A percentile compares a stretch with the other conserved stretches of the same genome.
Evolutionary conservation across 345 rosid species (phyloP).

Genomic region (Pugionium cornutum): DNA sequence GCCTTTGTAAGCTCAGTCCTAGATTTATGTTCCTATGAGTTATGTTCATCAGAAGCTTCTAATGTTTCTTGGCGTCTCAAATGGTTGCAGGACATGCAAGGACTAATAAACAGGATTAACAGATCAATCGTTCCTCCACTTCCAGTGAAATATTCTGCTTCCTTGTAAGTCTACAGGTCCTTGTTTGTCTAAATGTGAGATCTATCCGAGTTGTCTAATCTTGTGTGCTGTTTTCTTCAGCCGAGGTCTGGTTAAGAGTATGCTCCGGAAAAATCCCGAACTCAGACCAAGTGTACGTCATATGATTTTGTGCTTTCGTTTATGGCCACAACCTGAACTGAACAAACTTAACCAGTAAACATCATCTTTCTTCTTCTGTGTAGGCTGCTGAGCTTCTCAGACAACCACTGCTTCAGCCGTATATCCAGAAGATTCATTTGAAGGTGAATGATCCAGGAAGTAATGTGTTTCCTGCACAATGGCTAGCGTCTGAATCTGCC

Average conservation of each 20-base stretch:
- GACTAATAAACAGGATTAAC: slow-evolving; percentile 93
- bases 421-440: slow-evolving; percentile 66
- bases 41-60: slow-evolving; percentile 23
- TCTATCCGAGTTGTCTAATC: slow-evolving; percentile 16
- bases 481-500: slow-evolving; percentile 61
- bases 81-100: slow-evolving; percentile 93
- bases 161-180: slow-evolving; percentile 66
- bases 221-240: slow-evolving; percentile 44
- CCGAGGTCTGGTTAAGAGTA: slow-evolving; percentile 92
- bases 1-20: slow-evolving; percentile 75
- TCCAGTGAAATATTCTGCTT: slow-evolving; percentile 87
- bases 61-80: slow-evolving; percentile 12
- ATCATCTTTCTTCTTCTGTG: slow-evolving; percentile 23
- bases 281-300: slow-evolving; percentile 87
- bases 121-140: slow-evolving; percentile 98
- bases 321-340: slow-evolving; percentile 26
- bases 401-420: slow-evolving; percentile 78
- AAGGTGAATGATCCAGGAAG: slow-evolving; percentile 75
- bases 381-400: slow-evolving; percentile 94
- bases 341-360: slow-evolving; percentile 16
- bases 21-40: slow-evolving; percentile 5
- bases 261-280: slow-evolving; percentile 98
- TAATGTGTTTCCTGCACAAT: slow-evolving; percentile 54
- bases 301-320: slow-evolving; percentile 29
- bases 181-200: slow-evolving; percentile 17